Base-by-base conservation (phyloP, 805 yeast species). In the Kodamaea sagamina region DNA sequence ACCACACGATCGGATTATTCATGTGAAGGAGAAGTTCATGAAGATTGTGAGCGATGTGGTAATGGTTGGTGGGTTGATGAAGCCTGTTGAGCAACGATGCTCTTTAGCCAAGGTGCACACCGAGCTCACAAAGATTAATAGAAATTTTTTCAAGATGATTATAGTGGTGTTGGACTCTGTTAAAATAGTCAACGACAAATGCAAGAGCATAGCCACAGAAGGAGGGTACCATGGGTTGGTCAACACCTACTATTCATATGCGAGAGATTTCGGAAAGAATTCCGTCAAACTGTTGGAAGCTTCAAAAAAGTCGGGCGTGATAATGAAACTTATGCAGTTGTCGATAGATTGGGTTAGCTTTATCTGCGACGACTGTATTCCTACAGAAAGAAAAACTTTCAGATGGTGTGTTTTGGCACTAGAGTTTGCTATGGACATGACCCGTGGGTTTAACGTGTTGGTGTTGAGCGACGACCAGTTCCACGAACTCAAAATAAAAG, bases 351-450 rank as follows among this genome's bases (percentile, higher is more conserved):
- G 99, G 99, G 84, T 93, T 12, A 79, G 89, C 44, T 92, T 89
- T 57, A 81, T 93, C 19, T 89, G 92, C 47, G 97, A 93, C 62
- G 97, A 92, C 57, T 93, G 99, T 67, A 82, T 82, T 11, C 96
- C 97, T 1, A 84, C 95, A 0, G 97, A 92, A 52, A 78, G 85
- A 43, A 86, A 82, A 54, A 92, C 98, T 0, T 93, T 93, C 58
- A 74, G 95, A 54, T 93, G 97, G 97, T 89, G 97, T 63, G 98
- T 93, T 17, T 75, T 87, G 10, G 98, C 99, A 0, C 73, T 93
- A 53, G 99, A 93, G 58, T 92, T 89, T 72, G 95, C 96, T 0
- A 89, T 89, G 96, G 89, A 85, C 52, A 83, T 92, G 79, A 89
- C 97, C 0, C 76, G 84, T 40, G 97, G 97, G 1, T 86, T 86